Percentiles rank a stretch among this genome's conserved stretches.
Evolutionary conservation across 257 asterid species (phyloP).

Genomic region (Cinchona pubescens): DNA sequence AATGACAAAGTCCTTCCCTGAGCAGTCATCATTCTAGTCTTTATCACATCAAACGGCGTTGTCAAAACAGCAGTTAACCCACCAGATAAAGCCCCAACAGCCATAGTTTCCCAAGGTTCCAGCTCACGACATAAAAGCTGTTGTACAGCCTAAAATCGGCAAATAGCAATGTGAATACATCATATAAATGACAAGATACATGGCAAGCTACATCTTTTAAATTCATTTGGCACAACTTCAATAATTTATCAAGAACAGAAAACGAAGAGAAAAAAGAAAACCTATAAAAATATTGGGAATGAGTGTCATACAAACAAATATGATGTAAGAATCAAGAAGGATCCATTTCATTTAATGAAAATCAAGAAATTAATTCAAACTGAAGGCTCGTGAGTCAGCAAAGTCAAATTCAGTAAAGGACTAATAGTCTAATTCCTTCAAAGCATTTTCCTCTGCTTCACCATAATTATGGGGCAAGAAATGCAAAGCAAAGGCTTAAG

Average conservation of each 20-base stretch:
- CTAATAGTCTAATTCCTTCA: neutral
- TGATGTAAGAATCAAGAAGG: neutral
- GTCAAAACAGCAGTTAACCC: slow-evolving; percentile 77
- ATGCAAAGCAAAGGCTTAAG: neutral
- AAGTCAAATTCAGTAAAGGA: neutral
- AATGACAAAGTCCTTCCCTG: slow-evolving; percentile 50
- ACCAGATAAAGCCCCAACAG: slow-evolving; percentile 87
- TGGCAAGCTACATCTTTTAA: neutral
- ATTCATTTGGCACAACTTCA: neutral
- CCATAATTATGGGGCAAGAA: too few species aligned
- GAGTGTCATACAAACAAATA: neutral
- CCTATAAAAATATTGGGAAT: neutral
- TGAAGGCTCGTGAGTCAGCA: neutral
- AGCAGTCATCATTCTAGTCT: slow-evolving; percentile 81
- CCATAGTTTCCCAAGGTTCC: slow-evolving; percentile 76
- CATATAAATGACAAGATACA: neutral
- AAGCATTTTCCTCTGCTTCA: neutral
- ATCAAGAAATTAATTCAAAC: neutral
- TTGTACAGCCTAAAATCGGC: slow-evolving; percentile 48
- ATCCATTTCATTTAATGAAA: neutral
- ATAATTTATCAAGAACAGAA: neutral
- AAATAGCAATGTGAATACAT: neutral
- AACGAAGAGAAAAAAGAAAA: neutral
- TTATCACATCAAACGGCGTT: slow-evolving; percentile 82
- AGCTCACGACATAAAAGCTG: slow-evolving; percentile 61